Evolutionary conservation across 2,329 filamentous ascomycete species (phyloP).

Genomic region (Thielaviopsis punctulata): DNA sequence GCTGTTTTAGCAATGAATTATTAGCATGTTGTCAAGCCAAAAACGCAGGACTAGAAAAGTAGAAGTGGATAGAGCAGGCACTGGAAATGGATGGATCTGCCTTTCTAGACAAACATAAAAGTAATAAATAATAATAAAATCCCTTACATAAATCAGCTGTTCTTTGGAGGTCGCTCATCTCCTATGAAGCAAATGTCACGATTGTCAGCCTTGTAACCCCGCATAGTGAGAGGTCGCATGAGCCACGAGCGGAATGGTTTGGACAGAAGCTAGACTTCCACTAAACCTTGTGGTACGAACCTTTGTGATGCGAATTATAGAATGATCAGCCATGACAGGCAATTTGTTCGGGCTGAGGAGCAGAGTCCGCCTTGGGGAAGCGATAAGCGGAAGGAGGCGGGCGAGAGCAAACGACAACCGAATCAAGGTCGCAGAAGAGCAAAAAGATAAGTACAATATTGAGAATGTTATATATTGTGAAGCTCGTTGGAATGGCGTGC

Average conservation of each 20-base stretch:
- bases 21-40: not conserved
- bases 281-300: constrained; percentile 25
- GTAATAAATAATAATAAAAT: no score
- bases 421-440: not conserved
- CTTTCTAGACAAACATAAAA: no score
- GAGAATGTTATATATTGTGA: not conserved
- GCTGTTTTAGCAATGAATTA: constrained; percentile 29
- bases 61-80: no score
- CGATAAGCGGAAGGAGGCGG: not conserved
- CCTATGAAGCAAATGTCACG: constrained; percentile 29
- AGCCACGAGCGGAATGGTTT: not conserved
- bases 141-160: constrained; percentile 71
- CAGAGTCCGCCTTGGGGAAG: not conserved
- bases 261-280: not conserved
- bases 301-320: constrained; percentile 74
- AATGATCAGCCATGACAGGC: constrained; percentile 57
- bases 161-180: constrained; percentile 72
- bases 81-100: no score
- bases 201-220: constrained; percentile 4
- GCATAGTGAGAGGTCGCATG: not conserved
- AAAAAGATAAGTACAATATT: not conserved
- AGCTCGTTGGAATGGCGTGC: not conserved
- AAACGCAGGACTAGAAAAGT: not conserved
- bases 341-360: not conserved
- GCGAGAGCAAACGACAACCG: not conserved